Conservation (phyloP, 768 basidiomycete genomes). For the Suillus variegatus region DNA sequence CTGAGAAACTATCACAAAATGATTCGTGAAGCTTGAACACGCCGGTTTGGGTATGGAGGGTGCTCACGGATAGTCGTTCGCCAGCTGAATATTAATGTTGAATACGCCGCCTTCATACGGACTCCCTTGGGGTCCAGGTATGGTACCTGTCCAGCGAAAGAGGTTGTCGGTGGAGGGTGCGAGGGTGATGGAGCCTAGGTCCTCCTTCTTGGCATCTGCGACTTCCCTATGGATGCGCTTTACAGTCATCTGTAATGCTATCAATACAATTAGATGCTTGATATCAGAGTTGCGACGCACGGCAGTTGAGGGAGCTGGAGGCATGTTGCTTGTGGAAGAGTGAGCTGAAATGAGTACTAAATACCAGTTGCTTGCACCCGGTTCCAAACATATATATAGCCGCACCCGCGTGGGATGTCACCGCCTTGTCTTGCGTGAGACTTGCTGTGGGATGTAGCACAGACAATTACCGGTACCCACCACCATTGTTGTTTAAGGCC, state of each 20-base stretch:
- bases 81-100: constrained; percentile 62
- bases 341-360: background rate
- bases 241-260: constrained; percentile 53
- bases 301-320: constrained; percentile 25
- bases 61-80: constrained; percentile 78
- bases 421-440: too few relatives aligned
- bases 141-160: constrained; percentile 72
- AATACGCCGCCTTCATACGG: constrained; percentile 82
- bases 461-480: too few relatives aligned
- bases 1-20: constrained; percentile 59
- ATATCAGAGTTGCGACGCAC: constrained; percentile 12
- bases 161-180: constrained; percentile 65
- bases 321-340: constrained; percentile 18
- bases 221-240: constrained; percentile 87
- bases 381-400: background rate
- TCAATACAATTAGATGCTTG: background rate
- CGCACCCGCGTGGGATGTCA: background rate
- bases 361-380: too few relatives aligned
- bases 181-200: constrained; percentile 72
- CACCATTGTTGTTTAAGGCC: too few relatives aligned
- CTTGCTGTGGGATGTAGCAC: too few relatives aligned
- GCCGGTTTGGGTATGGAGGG: constrained; percentile 2
- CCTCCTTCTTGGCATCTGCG: constrained; percentile 78
- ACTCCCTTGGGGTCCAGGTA: constrained; percentile 83
- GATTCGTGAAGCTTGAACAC: constrained; percentile 5